Base-by-base conservation (phyloP, 768 basidiomycete species). In the Cystobasidiopsis lactophilus region DNA sequence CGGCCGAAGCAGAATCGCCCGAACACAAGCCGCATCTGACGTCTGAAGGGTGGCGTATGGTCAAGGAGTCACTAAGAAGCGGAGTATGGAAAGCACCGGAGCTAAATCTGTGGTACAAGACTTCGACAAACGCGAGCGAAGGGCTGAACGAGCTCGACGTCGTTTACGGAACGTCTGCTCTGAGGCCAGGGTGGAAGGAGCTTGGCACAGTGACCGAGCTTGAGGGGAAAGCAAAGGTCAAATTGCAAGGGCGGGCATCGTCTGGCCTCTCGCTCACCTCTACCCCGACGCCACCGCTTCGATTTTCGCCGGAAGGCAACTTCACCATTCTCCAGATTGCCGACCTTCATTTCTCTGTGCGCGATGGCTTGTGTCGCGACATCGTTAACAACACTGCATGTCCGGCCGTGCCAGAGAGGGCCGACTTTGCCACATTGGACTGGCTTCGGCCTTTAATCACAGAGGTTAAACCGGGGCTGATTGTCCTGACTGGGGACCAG, bases 141-240 rank as follows among this genome's bases (percentile, higher is more conserved):
- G 68, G 86, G 24, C 76, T 96, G 60, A 95, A 88, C 0, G 88
- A 96, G 65, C 57, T 96, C n/a, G 89, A 96, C 62, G 73, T 95
- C 2, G 66, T 85, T 0, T 93, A 77, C 62, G 91, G 91, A 5
- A 48, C 18, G 52, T 16, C 14, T 52, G 18, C 39, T 31, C 40
- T 50, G 18, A 35, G 38, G 21, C 21, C n/a, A 19, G 35, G 35
- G 5, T 50, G 49, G 49, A 30, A 50, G 30, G 31, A 14, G 4
- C 16, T 40, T 35, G 49, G 45, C 24, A 47, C 23, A 3, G 29
- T 47, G 21, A 26, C 24, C 24, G n/a, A 47, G 14, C 11, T 47
- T 4, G 16, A 23, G 31, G 38, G 30, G 4, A 50, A 40, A 37
- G 26, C n/a, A 3, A 4, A 11, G 13, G 49, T 50, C 29, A 41